Conservation (phyloP, 371 early-diverging fungal species). For the Mortierella sp. region DNA sequence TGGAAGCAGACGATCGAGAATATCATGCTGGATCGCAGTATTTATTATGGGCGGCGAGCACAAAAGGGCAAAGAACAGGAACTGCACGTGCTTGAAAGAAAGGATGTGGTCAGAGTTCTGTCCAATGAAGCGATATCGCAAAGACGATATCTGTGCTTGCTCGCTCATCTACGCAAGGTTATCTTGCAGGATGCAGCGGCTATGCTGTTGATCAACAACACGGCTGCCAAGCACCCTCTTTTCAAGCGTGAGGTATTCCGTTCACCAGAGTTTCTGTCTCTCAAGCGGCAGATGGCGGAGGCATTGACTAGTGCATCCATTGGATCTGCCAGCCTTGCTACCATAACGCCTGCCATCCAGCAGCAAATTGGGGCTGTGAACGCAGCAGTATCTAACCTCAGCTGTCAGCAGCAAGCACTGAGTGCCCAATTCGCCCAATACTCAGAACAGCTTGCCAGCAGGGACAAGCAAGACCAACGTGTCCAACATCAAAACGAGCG, state of each 20-base stretch:
- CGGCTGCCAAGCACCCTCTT: neutral
- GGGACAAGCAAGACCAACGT: neutral
- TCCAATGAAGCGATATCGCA: slow-evolving; percentile 3
- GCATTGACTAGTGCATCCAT: neutral
- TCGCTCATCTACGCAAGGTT: slow-evolving; percentile 5
- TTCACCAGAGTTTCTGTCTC: slow-evolving; percentile 4
- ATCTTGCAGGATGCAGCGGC: slow-evolving; percentile 10
- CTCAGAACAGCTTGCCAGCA: neutral
- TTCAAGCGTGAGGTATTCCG: neutral
- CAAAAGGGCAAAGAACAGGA: neutral
- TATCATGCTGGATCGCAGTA: slow-evolving; percentile 6
- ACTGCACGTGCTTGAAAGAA: too few species aligned
- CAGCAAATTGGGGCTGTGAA: neutral
- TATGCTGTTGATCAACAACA: neutral
- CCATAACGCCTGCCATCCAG: neutral
- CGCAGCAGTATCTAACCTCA: neutral
- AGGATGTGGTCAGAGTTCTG: neutral
- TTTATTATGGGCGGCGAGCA: neutral
- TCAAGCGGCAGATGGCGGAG: neutral
- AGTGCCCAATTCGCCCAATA: neutral
- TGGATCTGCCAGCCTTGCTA: neutral
- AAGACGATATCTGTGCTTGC: neutral
- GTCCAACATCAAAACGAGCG: neutral
- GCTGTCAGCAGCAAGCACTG: slow-evolving; percentile 2
- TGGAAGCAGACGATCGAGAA: slow-evolving; percentile 4